Percentiles rank a stretch among this genome's conserved stretches.
phyloP scores from a whole-genome alignment of 345 rosid genomes.

The Sonneratia alba region DNA sequence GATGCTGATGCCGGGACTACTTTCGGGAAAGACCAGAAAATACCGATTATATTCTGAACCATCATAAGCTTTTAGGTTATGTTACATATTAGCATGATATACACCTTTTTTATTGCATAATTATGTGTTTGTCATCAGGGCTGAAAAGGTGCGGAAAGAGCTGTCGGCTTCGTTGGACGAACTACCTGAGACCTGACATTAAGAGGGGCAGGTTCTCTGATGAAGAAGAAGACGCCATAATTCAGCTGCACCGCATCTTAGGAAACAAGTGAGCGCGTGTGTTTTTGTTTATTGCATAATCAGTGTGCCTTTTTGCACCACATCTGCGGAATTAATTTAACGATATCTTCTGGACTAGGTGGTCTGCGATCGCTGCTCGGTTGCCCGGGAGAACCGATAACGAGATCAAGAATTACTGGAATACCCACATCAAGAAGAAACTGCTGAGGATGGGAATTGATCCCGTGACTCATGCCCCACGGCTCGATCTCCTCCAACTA shows the following conservation, averaged over 20 bases:
- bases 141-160: slow-evolving; percentile 78
- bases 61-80: too few species aligned
- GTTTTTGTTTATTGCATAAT: too few species aligned
- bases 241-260: slow-evolving; percentile 57
- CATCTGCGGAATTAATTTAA: background rate
- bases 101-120: too few species aligned
- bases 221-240: slow-evolving; percentile 73
- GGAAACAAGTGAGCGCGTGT: slow-evolving; percentile 51
- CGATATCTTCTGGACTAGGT: slow-evolving; percentile 27
- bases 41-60: too few species aligned
- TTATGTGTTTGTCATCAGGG: slow-evolving; percentile 10
- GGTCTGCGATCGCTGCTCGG: slow-evolving; percentile 81
- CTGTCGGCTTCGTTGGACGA: slow-evolving; percentile 82
- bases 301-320: too few species aligned
- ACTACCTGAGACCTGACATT: slow-evolving; percentile 79
- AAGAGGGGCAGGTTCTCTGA: slow-evolving; percentile 65
- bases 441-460: slow-evolving; percentile 76
- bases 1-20: too few species aligned
- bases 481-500: slow-evolving; percentile 35
- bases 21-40: too few species aligned
- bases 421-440: slow-evolving; percentile 70
- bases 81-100: too few species aligned
- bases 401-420: slow-evolving; percentile 86
- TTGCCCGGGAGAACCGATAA: slow-evolving; percentile 87
- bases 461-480: slow-evolving; percentile 71